Percentiles rank a stretch among this genome's conserved stretches.
Evolutionary conservation across 2,329 filamentous ascomycete species (phyloP).

Genomic region (Mycosphaerella arachidis): DNA sequence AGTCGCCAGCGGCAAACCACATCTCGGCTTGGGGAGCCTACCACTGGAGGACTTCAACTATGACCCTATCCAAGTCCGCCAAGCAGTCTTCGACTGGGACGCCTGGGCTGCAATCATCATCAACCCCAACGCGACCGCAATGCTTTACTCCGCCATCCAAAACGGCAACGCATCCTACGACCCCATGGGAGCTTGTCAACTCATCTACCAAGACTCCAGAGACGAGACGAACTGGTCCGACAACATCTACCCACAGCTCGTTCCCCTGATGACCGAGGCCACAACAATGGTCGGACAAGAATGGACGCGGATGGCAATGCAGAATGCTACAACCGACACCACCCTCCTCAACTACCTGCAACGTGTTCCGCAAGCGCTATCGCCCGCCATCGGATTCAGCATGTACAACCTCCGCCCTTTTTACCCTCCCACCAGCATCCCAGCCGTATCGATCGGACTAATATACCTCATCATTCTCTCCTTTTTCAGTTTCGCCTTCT

Average conservation of each 20-base stretch:
- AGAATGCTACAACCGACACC: conserved; percentile 38
- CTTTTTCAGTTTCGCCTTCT: conserved; percentile 63
- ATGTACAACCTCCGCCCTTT: conserved; percentile 58
- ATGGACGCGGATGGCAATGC: conserved; percentile 41
- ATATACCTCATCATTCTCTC: conserved; percentile 65
- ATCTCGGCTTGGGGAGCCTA: conserved; percentile 50
- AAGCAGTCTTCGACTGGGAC: conserved; percentile 56
- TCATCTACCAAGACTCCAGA: conserved; percentile 53
- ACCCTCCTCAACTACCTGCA: conserved; percentile 42
- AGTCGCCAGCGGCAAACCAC: conserved; percentile 36
- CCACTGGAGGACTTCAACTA: conserved; percentile 51
- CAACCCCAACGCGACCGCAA: conserved; percentile 57
- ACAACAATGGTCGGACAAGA: conserved; percentile 45
- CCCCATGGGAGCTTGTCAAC: conserved; percentile 54
- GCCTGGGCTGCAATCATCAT: conserved; percentile 60
- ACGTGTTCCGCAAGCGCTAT: conserved; percentile 49
- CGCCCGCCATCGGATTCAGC: conserved; percentile 54
- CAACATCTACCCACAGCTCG: conserved; percentile 52
- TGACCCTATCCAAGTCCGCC: conserved; percentile 53
- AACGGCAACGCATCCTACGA: conserved; percentile 57
- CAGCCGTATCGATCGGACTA: conserved; percentile 57
- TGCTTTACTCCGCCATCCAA: conserved; percentile 52
- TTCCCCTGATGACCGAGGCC: conserved; percentile 45
- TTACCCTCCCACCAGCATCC: conserved; percentile 50
- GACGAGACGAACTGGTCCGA: conserved; percentile 53